Evolutionary conservation across 2,329 filamentous ascomycete species (phyloP), one percentile per base, ranked within the genome.

Genomic region (Xylariaceae sp.): DNA sequence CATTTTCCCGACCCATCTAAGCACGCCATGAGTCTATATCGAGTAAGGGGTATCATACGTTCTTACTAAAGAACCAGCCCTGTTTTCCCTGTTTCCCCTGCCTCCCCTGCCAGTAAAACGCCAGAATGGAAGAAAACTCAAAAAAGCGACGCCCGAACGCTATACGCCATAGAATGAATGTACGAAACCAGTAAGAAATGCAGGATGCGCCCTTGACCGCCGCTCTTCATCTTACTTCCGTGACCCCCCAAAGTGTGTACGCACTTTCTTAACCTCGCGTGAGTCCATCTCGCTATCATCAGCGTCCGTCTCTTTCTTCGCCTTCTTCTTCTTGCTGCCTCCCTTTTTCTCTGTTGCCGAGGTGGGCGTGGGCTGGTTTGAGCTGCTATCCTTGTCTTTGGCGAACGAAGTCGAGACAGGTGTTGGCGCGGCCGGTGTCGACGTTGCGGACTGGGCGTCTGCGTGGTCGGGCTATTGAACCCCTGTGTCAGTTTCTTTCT

Each of bases 241-340:
- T 26, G 76, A 75, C 0, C 81, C 79, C 14, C 83, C 83, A 69
- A 86, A 86, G 65, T 82, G 82, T 2, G 83, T 85, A 60, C 84
- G 76, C 52, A 83, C 81, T 71, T 86, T 80, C 67, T 81, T 86
- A 37, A 75, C 70, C 54, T 82, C 79, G 45, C 73, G 73, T 14
- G 77, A 75, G 53, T 87, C 84, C 19, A 79, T 82, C 72, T 87
- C 85, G 71, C 84, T 87, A 56, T 87, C 85, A 23, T 83, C 76
- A 3, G 60, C 74, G 43, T 69, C 73, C 4, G 71, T 72, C 4
- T 74, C 77, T 26, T 77, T 77, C 67, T 82, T 83, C 69, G 81
- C 82, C 70, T 81, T 82, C 63, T 82, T 79, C 71, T 84, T 86
- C 64, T 71, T 79, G 37, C 72, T 69, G 11, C 60, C 58, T 63